Evolutionary conservation across 1,284 basidiomycete genomes (phyloP).

Genomic region (Trichosporon faecale): DNA sequence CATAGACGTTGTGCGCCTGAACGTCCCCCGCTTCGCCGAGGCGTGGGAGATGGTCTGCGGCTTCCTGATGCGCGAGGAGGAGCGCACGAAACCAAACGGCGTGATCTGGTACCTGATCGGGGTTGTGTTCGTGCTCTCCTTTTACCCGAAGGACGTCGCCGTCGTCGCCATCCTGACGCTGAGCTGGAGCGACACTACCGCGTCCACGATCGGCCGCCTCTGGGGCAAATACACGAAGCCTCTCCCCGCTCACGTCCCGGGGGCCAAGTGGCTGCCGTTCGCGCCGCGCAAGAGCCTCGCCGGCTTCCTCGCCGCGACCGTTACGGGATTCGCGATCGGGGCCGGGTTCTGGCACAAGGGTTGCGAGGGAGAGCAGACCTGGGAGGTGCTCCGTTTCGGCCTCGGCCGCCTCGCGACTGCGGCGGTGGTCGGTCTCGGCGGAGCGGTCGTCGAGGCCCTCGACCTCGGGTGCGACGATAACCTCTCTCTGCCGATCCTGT

Average conservation of each 20-base stretch:
- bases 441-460: slow-evolving; percentile 76
- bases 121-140: slow-evolving; percentile 72
- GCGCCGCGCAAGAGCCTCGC: slow-evolving; percentile 61
- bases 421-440: slow-evolving; percentile 68
- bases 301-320: slow-evolving; percentile 78
- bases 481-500: slow-evolving; percentile 84
- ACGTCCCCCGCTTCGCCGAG: slow-evolving; percentile 64
- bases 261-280: slow-evolving; percentile 42
- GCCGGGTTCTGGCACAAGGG: slow-evolving; percentile 69
- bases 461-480: slow-evolving; percentile 94
- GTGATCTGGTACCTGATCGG: slow-evolving; percentile 96
- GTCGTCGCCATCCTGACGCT: slow-evolving; percentile 87
- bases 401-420: slow-evolving; percentile 61
- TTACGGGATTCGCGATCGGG: slow-evolving; percentile 72
- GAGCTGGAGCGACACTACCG: slow-evolving; percentile 95
- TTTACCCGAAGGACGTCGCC: slow-evolving; percentile 83
- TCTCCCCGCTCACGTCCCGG: slow-evolving; percentile 61
- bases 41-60: slow-evolving; percentile 76
- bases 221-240: slow-evolving; percentile 73
- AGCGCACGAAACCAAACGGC: slow-evolving; percentile 79
- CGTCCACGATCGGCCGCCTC: slow-evolving; percentile 85
- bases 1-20: slow-evolving; percentile 75
- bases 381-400: slow-evolving; percentile 49
- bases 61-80: slow-evolving; percentile 89
- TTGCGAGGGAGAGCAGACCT: slow-evolving; percentile 51